Evolutionary conservation across 257 asterid species (phyloP).

Genomic region (Solanum sitiens): DNA sequence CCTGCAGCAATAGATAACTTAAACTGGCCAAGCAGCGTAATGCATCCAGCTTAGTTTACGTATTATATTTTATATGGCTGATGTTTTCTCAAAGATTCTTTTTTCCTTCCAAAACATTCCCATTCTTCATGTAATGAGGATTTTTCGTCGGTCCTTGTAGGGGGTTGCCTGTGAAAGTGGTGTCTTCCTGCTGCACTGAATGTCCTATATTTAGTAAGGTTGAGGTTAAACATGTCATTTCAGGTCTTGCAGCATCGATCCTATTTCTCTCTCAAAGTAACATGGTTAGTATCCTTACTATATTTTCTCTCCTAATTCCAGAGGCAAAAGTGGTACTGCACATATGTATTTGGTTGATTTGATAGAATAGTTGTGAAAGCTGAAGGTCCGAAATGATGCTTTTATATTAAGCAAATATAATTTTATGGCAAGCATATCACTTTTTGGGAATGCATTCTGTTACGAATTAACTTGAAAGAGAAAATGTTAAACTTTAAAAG

Average conservation of each 20-base stretch:
- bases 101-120: neutral
- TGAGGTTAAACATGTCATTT: conserved; percentile 46
- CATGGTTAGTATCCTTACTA: conserved; percentile 42
- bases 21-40: neutral
- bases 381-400: neutral
- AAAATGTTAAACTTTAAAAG: neutral
- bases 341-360: neutral
- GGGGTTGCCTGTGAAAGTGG: conserved; percentile 25
- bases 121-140: neutral
- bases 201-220: conserved; percentile 18
- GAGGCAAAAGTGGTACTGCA: neutral
- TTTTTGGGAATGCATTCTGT: neutral
- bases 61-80: neutral
- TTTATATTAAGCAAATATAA: neutral
- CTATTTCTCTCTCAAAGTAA: conserved; percentile 54
- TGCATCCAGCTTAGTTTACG: neutral
- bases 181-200: conserved; percentile 22
- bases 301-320: neutral
- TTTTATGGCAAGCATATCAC: neutral
- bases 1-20: neutral
- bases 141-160: conserved; percentile 12
- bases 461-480: neutral
- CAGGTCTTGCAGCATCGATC: conserved; percentile 76
- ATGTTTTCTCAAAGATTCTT: neutral
- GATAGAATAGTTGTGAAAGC: neutral